Evolutionary conservation across 257 asterid species (phyloP), one percentile per base, ranked within the genome.

Genomic region (Penstemon newberryi): DNA sequence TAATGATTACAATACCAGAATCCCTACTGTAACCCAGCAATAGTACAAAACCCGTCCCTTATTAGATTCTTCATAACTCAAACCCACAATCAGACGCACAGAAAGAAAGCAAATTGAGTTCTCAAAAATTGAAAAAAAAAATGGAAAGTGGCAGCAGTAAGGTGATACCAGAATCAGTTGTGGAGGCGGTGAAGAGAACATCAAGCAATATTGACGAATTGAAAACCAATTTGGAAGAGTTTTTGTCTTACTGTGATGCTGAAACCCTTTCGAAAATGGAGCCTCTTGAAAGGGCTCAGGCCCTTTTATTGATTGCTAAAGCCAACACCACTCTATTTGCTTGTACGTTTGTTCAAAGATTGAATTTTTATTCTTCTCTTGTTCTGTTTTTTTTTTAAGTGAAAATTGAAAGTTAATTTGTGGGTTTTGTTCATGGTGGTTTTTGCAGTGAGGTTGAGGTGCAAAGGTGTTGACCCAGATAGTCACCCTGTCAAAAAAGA

Each of bases 381-480:
- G 49, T n/a, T 25, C 15, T 37, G 47, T 5, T 2, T 59, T 40
- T 39, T 66, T 40, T 8, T 41, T 5, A 10, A 11, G 37, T 37
- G 33, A 25, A n/a, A 9, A 37, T 38, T 36, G 56, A 12, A 63
- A 15, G 42, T 55, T 5, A 55, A 53, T 10, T 37, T 58, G 51
- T 56, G 55, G 53, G 40, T 55, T 64, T 15, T 52, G 33, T 54
- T 53, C 46, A 50, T 63, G 4, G n/a, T 63, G 6, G 75, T 59
- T 50, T 81, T 78, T 86, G 77, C 84, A 90, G 99, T 90, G 85
- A 87, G 90, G 87, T 77, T 94, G 77, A 85, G 97, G 69, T 94
- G 99, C 89, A 91, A 83, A 62, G 99, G 99, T 57, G 75, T 94
- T 41, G 77, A 90, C 78, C 92, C 89, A 62, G 96, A 90, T 64